These are phyloP conservation scores for Pseudocercospora vitis DNA, from an alignment of 2,329 filamentous ascomycete genomes.

Conservation along the genomic window DNA sequence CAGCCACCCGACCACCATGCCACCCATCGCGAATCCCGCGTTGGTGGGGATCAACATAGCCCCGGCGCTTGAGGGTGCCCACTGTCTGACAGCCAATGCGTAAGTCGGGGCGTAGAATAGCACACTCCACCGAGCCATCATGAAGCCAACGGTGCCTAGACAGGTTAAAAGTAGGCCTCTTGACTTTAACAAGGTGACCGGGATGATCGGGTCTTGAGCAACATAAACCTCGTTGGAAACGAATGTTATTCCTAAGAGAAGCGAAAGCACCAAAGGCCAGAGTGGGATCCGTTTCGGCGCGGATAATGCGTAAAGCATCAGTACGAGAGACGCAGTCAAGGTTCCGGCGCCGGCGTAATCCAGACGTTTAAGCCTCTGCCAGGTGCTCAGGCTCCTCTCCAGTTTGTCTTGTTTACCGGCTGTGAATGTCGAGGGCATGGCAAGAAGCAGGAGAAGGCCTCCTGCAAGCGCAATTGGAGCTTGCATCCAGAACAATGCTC, in stretches of 20 bases:
- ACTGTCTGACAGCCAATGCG: constrained; percentile 71
- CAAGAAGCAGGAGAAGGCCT: constrained; percentile 63
- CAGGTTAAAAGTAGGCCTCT: constrained; percentile 72
- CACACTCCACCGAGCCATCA: constrained; percentile 78
- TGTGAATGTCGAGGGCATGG: constrained; percentile 57
- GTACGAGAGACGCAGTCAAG: constrained; percentile 64
- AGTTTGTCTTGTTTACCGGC: constrained; percentile 24
- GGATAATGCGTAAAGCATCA: constrained; percentile 70
- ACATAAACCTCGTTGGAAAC: constrained; percentile 63
- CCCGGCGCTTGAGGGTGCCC: constrained; percentile 68
- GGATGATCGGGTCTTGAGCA: constrained; percentile 71
- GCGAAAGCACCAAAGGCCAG: constrained; percentile 61
- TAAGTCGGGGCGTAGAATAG: constrained; percentile 81
- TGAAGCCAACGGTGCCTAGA: constrained; percentile 71
- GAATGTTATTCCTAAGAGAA: constrained; percentile 58
- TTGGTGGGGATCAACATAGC: constrained; percentile 80
- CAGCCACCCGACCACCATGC: constrained; percentile 69
- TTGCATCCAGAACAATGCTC: constrained; percentile 72
- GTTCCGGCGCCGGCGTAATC: constrained; percentile 72
- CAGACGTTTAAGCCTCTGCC: constrained; percentile 60
- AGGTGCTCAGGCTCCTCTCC: constrained; percentile 37
- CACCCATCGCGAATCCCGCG: constrained; percentile 72
- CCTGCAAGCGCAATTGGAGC: constrained; percentile 62
- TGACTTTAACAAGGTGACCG: constrained; percentile 67
- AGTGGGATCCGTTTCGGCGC: constrained; percentile 61